phyloP scores from a whole-genome alignment of 129 eudicot genomes.

The Flaveria trinervia region DNA sequence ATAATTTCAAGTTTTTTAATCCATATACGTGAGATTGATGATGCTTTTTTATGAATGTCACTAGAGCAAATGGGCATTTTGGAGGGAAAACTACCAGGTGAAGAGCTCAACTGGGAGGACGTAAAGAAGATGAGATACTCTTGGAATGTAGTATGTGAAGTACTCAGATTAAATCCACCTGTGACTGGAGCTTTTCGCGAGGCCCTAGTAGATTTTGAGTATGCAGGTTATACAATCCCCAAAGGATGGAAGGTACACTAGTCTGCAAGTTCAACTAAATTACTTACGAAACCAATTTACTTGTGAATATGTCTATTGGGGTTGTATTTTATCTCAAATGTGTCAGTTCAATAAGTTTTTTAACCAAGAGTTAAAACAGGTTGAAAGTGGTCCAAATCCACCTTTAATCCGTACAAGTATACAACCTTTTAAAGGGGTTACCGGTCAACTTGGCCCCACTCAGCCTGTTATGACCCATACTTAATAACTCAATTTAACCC shows the following conservation, averaged over 20 bases:
- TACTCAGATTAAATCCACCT: constrained; percentile 50
- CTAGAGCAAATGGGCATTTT: constrained; percentile 53
- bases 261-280: background rate
- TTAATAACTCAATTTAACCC: background rate
- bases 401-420: background rate
- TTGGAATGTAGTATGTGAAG: constrained; percentile 62
- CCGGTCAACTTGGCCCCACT: too few relatives aligned
- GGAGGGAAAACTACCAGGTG: constrained; percentile 37
- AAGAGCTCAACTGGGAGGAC: constrained; percentile 50
- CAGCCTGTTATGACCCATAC: too few relatives aligned
- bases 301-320: background rate
- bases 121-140: constrained; percentile 69
- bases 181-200: constrained; percentile 45
- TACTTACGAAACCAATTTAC: too few relatives aligned
- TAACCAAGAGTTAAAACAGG: constrained; percentile 3
- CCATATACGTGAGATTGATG: background rate
- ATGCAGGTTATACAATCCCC: constrained; percentile 56
- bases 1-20: background rate
- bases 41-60: background rate
- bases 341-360: background rate
- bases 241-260: constrained; percentile 56
- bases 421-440: too few relatives aligned
- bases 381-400: background rate
- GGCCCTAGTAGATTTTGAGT: constrained; percentile 52
- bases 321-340: background rate